Evolutionary conservation across 2,329 filamentous ascomycete genomes (phyloP).

Genomic region (Pleoardoris graminearum): DNA sequence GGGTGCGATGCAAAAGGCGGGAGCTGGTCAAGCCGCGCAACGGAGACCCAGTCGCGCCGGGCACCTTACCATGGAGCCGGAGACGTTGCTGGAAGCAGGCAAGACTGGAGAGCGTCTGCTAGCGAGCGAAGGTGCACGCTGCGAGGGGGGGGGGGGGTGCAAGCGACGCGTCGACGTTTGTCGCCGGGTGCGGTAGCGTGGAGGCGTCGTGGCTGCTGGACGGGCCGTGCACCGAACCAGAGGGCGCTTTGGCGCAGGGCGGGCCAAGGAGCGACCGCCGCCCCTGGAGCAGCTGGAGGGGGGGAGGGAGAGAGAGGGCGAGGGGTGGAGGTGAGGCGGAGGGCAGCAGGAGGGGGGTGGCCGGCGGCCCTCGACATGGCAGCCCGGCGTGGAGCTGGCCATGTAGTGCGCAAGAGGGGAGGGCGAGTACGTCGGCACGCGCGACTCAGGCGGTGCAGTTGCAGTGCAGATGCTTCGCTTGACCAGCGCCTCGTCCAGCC

Average conservation of each 20-base stretch:
- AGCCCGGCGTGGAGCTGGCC: too few species aligned
- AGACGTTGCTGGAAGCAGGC: slow-evolving; percentile 41
- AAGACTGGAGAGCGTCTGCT: slow-evolving; percentile 31
- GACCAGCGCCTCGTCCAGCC: too few species aligned
- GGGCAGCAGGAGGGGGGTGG: too few species aligned
- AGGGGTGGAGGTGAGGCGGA: neutral
- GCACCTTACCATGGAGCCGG: slow-evolving; percentile 45
- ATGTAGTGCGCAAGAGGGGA: too few species aligned
- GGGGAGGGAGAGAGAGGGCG: neutral
- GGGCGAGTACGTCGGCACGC: too few species aligned
- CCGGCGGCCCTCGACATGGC: too few species aligned
- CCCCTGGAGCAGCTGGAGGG: neutral
- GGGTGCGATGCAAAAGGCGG: slow-evolving; percentile 32
- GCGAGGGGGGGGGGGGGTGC: slow-evolving; percentile 23
- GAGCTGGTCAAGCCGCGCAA: slow-evolving; percentile 39
- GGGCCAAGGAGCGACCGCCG: slow-evolving; percentile 16
- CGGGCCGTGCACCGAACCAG: slow-evolving; percentile 25
- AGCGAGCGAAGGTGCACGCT: slow-evolving; percentile 15
- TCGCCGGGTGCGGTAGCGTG: slow-evolving; percentile 9
- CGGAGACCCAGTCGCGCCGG: slow-evolving; percentile 37
- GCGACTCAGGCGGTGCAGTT: too few species aligned
- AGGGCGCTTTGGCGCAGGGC: slow-evolving; percentile 14
- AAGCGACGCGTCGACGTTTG: slow-evolving; percentile 42
- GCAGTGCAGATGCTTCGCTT: too few species aligned
- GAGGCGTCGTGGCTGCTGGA: slow-evolving; percentile 22